These are phyloP conservation scores for Flaveria linearis DNA, from an alignment of 129 eudicot species.

Conservation along the genomic window DNA sequence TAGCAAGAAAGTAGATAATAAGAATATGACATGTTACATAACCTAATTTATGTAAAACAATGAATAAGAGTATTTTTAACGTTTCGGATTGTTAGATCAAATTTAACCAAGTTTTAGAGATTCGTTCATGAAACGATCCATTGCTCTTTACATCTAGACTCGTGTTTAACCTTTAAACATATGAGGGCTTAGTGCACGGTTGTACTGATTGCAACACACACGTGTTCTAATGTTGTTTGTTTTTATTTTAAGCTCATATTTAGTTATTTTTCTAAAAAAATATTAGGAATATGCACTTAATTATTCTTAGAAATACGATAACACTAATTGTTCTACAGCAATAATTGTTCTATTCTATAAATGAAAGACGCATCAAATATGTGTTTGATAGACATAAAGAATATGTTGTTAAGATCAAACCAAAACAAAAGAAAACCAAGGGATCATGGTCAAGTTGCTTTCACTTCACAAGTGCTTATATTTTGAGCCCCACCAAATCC, in stretches of 20 bases:
- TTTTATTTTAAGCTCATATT: neutral
- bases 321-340: neutral
- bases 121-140: neutral
- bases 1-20: neutral
- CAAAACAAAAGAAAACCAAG: conserved; percentile 35
- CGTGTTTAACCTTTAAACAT: neutral
- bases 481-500: conserved; percentile 35
- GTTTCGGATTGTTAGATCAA: neutral
- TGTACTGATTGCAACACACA: neutral
- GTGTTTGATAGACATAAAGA: conserved; percentile 12
- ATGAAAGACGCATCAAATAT: conserved; percentile 3
- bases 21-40: neutral
- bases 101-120: neutral
- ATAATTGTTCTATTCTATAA: neutral
- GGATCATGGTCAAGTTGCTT: conserved; percentile 35
- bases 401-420: conserved; percentile 39
- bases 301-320: neutral
- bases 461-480: conserved; percentile 37
- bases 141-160: neutral
- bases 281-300: neutral
- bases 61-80: neutral
- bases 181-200: neutral
- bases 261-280: neutral
- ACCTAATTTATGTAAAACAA: neutral
- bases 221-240: neutral